A percentile compares a stretch with the other conserved stretches of the same genome.
Conservation (phyloP, 306 rosid genomes). For the Lathyrus aphaca region DNA sequence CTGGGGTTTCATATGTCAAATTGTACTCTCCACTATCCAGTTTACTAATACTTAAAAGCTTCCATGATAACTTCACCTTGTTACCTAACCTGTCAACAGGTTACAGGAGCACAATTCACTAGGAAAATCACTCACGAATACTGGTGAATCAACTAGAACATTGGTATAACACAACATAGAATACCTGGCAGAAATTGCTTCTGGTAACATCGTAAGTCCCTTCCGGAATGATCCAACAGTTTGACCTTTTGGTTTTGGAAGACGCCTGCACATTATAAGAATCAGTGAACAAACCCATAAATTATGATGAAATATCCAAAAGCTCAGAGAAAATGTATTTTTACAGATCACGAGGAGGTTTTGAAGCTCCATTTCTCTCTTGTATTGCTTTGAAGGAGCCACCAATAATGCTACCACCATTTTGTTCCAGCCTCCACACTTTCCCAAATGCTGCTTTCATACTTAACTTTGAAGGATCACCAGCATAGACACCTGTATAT, state of each 20-base stretch:
- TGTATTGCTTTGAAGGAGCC: constrained; percentile 95
- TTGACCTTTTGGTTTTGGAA: constrained; percentile 94
- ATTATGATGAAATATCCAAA: constrained; percentile 29
- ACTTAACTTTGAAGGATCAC: constrained; percentile 95
- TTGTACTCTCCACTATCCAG: constrained; percentile 69
- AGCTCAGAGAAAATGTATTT: constrained; percentile 37
- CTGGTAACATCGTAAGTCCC: constrained; percentile 90
- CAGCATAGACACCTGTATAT: constrained; percentile 88
- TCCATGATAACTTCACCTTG: constrained; percentile 89
- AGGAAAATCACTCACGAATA: constrained; percentile 33
- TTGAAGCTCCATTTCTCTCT: constrained; percentile 65
- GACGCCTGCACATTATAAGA: constrained; percentile 64
- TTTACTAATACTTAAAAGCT: constrained; percentile 77
- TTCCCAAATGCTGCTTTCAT: constrained; percentile 99
- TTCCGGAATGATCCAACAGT: constrained; percentile 94
- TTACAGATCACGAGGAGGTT: constrained; percentile 88
- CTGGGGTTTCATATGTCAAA: constrained; percentile 87
- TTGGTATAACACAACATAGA: constrained; percentile 14
- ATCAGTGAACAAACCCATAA: constrained; percentile 45
- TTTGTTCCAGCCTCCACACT: constrained; percentile 94
- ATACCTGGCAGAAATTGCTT: constrained; percentile 84
- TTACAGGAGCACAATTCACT: constrained; percentile 34
- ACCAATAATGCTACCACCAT: constrained; percentile 92
- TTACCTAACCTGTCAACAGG: constrained; percentile 71
- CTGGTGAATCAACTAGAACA: constrained; percentile 32